These are phyloP conservation scores for Acer campestre DNA, from an alignment of 345 rosid species.

Conservation along the genomic window DNA sequence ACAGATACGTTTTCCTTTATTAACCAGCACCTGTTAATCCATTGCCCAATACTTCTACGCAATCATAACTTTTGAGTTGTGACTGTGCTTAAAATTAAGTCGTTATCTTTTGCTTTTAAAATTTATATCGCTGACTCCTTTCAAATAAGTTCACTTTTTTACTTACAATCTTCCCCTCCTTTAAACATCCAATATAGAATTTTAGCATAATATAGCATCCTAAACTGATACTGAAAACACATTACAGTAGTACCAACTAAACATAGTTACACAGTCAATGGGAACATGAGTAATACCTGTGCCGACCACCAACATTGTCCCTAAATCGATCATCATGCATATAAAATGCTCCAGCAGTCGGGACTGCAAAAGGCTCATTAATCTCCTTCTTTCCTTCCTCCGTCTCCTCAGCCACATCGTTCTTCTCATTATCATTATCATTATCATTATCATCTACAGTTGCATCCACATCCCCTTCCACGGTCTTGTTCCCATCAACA, in stretches of 20 bases:
- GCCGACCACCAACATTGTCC: conserved; percentile 58
- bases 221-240: background rate
- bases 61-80: background rate
- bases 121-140: background rate
- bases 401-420: conserved; percentile 35
- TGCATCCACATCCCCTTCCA: conserved; percentile 29
- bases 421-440: conserved; percentile 23
- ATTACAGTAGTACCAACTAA: background rate
- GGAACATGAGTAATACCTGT: conserved; percentile 27
- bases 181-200: background rate
- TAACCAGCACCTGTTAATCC: background rate
- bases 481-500: conserved; percentile 29
- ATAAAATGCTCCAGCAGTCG: conserved; percentile 96
- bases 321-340: conserved; percentile 97
- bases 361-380: conserved; percentile 89
- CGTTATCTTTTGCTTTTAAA: background rate
- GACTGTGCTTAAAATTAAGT: background rate
- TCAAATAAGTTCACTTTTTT: background rate
- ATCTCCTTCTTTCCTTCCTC: conserved; percentile 60
- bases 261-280: background rate
- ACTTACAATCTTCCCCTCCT: background rate
- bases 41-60: background rate
- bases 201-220: background rate
- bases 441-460: conserved; percentile 21
- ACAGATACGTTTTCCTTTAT: background rate